These are phyloP conservation scores for Tricladium varicosporioides DNA, from an alignment of 2,329 filamentous ascomycete genomes.

Conservation along the genomic window DNA sequence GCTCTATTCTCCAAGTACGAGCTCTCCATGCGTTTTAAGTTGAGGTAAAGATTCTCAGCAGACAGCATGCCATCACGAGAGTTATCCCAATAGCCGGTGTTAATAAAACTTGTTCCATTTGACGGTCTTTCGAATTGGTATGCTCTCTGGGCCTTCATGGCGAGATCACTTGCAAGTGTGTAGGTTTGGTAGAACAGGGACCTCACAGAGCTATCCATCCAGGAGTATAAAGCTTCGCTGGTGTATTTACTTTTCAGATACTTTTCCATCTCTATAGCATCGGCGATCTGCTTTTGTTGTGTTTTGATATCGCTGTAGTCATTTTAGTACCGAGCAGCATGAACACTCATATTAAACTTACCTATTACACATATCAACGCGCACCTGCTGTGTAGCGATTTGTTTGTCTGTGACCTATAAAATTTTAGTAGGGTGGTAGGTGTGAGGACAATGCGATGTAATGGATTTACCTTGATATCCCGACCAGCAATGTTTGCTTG, in stretches of 20 bases:
- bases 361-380: constrained; percentile 13
- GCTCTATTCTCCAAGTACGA: constrained; percentile 23
- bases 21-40: constrained; percentile 28
- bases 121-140: constrained; percentile 27
- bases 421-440: no score
- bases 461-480: constrained; percentile 33
- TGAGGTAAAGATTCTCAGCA: constrained; percentile 28
- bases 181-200: constrained; percentile 27
- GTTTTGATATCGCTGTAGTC: constrained; percentile 30
- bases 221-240: constrained; percentile 32
- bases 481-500: constrained; percentile 30
- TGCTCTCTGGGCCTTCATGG: constrained; percentile 27
- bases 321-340: no score
- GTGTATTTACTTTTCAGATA: constrained; percentile 34
- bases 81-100: constrained; percentile 32
- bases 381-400: constrained; percentile 19
- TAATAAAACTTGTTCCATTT: neutral
- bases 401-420: no score
- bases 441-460: no score
- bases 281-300: constrained; percentile 24
- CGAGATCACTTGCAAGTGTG: constrained; percentile 25
- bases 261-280: constrained; percentile 18
- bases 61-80: constrained; percentile 28
- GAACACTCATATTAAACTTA: no score
- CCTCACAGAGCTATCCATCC: constrained; percentile 19